Base-by-base conservation (phyloP, 2,329 filamentous ascomycete species). In the Zasmidium angulare region DNA sequence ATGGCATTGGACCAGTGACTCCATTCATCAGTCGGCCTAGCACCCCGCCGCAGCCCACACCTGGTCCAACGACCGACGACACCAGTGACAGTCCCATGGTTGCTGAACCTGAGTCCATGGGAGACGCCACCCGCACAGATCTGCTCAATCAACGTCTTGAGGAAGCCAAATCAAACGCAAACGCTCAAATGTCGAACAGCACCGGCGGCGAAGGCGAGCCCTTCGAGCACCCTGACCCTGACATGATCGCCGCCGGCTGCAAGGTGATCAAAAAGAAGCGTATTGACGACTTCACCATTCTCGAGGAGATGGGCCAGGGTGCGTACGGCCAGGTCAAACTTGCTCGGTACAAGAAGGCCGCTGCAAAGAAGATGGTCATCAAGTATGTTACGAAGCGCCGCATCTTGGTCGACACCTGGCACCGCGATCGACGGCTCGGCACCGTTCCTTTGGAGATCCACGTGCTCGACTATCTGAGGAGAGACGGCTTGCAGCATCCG, bases 401-500 rank as follows among this genome's bases (percentile, higher is more conserved):
- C 48, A 99, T 99, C 74, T 83, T 99, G 14, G 93, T 99, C 62
- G 95, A 99, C 76, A 99, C 95, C 0, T 99, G 95, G 95, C 98
- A 93, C 29, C 86, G 95, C 58, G 95, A 99, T 76, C 87, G 95
- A 49, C 87, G 90, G 56, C 83, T 99, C 12, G 95, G 95, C 17
- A 99, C 95, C 0, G 95, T 99, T 0, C 95, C 95, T 0, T 81
- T 99, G 60, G 95, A 99, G 75, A 98, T 99, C 63, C 95, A 99
- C 69, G 95, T 99, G 36, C 81, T 99, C 17, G 92, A 99, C 75
- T 99, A 93, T 71, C 85, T 99, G 11, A 87, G 92, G 23, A 85
- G 88, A 26, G 92, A 87, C 61, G 85, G 83, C 22, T 78, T 86
- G 62, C 81, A 81, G 59, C 86, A 88, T 69, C 80, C 83, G 1